Conservation (phyloP, 176 grass and related monocot genomes). For the Oryza punctata region DNA sequence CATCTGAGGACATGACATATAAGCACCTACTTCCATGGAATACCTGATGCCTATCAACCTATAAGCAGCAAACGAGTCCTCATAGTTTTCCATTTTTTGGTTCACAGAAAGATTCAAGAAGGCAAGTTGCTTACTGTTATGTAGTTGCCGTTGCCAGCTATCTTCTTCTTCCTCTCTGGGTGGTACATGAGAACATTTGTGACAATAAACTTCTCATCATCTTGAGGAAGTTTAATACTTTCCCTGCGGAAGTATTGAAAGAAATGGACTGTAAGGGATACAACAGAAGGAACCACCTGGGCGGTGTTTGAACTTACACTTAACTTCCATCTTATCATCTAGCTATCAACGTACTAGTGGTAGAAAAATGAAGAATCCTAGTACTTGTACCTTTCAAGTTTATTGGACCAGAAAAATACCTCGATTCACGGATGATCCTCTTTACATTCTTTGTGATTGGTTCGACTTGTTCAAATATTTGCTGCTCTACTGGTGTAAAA, state of each 20-base stretch:
- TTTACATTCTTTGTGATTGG: conserved; percentile 48
- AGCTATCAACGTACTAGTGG: conserved; percentile 12
- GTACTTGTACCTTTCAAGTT: conserved; percentile 5
- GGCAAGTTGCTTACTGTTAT: conserved; percentile 43
- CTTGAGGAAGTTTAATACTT: conserved; percentile 32
- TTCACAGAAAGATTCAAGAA: background rate
- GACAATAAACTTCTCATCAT: conserved; percentile 40
- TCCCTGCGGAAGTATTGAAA: conserved; percentile 31
- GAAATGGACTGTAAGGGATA: conserved; percentile 8
- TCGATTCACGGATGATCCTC: conserved; percentile 53
- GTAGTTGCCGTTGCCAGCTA: conserved; percentile 40
- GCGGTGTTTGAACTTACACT: background rate
- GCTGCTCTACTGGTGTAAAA: conserved; percentile 40
- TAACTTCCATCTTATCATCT: conserved; percentile 22
- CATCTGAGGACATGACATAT: conserved; percentile 34
- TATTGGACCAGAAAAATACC: conserved; percentile 31
- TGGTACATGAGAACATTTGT: conserved; percentile 49
- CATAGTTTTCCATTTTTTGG: background rate
- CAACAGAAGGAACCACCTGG: conserved; percentile 21
- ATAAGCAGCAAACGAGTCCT: conserved; percentile 21
- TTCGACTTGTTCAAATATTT: conserved; percentile 38
- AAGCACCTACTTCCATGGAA: conserved; percentile 53
- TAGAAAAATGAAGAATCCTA: background rate
- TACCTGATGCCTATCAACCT: conserved; percentile 37
- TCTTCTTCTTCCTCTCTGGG: conserved; percentile 55